Base-by-base conservation (phyloP, 2,329 filamentous ascomycete genomes). In the Onygenales sp. region DNA sequence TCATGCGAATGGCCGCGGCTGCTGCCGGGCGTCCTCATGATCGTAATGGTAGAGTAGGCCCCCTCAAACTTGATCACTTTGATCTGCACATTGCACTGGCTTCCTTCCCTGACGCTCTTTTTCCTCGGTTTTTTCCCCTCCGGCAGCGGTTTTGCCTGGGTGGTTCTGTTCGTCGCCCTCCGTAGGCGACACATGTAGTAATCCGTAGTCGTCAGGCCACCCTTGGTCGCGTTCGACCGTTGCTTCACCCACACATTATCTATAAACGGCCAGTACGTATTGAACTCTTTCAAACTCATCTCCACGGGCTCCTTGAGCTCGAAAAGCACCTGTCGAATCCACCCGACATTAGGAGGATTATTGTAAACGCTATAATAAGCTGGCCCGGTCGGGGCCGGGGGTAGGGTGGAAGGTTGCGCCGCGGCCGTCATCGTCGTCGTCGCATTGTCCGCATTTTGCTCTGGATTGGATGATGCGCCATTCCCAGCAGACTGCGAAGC, bases 201-300 rank as follows among this genome's bases (percentile, higher is more conserved):
- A 46, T 76, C 74, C 2, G 72, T 73, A 3, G 65, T 71, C 51
- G 66, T 68, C 44, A 68, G 67, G 2, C 70, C 71, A 55, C 68
- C 69, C 57, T 70, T 70, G 58, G 67, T 71, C 6, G 69, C 62
- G 54, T 70, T 69, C 13, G 65, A 67, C 54, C 73, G 67, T 56
- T 74, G 70, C 51, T 74, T 74, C 9, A 75, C 71, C 73, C 73
- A 76, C n/a, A 75, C 70, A 57, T 76, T 76, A 58, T 76, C 74
- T 49, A 76, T 71, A 50, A 73, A 76, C 6, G 73, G 73, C 68
- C 72, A 75, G 57, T 74, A 75, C 13, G 64, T 69, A 54, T 74
- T 71, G 54, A 74, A 76, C 51, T 76, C 74, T 27, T 70, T 67
- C 39, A 70, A 58, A 14, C 68, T 71, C 45, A 76, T 70, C 60